A percentile compares a stretch with the other conserved stretches of the same genome.
phyloP scores from a whole-genome alignment of 2,329 filamentous ascomycete genomes.

The Colletotrichum musae region DNA sequence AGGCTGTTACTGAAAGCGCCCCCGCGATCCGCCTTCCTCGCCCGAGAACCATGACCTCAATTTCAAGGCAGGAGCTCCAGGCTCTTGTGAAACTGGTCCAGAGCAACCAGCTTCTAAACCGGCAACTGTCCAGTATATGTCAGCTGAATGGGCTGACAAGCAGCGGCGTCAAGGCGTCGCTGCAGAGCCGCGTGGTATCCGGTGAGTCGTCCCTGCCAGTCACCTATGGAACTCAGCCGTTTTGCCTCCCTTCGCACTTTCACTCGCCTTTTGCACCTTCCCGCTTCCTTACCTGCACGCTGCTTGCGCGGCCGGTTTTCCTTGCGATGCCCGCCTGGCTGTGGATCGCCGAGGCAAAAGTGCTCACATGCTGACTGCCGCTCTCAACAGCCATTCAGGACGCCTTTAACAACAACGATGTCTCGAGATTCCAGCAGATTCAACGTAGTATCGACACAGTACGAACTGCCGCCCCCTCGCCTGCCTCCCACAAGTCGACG shows the following conservation, averaged over 20 bases:
- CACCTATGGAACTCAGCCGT: neutral
- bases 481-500: conserved; percentile 29
- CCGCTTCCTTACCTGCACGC: neutral
- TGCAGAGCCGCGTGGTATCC: conserved; percentile 83
- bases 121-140: conserved; percentile 83
- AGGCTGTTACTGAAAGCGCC: conserved; percentile 36
- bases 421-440: conserved; percentile 59
- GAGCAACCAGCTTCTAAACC: conserved; percentile 64
- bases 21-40: conserved; percentile 27
- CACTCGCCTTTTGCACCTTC: neutral
- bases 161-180: conserved; percentile 86
- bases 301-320: no score
- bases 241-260: no score
- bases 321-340: no score
- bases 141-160: conserved; percentile 80
- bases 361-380: conserved; percentile 24
- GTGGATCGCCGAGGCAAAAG: neutral
- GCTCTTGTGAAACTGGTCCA: conserved; percentile 61
- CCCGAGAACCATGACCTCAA: conserved; percentile 45
- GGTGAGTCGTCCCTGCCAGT: conserved; percentile 69
- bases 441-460: conserved; percentile 56
- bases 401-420: conserved; percentile 54
- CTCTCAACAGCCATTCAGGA: conserved; percentile 58
- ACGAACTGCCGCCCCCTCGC: conserved; percentile 32
- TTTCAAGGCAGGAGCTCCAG: conserved; percentile 59